phyloP scores from a whole-genome alignment of 305 asterid species.

The Fraxinus paxiana region DNA sequence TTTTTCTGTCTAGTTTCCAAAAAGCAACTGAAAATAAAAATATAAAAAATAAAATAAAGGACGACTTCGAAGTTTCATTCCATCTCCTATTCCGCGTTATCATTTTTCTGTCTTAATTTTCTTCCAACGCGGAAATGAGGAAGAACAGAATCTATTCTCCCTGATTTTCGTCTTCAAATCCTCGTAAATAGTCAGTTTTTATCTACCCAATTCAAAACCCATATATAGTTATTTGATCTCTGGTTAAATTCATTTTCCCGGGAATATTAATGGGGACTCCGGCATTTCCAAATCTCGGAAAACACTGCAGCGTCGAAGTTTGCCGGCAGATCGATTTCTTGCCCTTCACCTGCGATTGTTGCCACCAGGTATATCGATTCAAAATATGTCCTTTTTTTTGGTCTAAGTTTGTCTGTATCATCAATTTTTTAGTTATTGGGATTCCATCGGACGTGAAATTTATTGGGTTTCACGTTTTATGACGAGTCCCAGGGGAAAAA shows the following conservation, averaged over 20 bases:
- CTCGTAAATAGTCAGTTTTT: background rate
- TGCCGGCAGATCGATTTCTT: constrained; percentile 89
- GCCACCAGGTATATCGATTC: constrained; percentile 49
- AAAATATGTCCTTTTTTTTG: background rate
- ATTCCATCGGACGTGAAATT: background rate
- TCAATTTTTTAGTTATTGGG: background rate
- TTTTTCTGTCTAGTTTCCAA: background rate
- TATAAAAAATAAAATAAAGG: background rate
- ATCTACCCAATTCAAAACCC: background rate
- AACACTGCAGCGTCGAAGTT: constrained; percentile 80
- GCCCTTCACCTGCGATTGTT: constrained; percentile 92
- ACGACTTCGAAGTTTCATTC: background rate
- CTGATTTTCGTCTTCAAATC: constrained; percentile 17
- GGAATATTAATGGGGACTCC: constrained; percentile 71
- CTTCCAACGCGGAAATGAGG: constrained; percentile 35
- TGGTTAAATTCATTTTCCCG: constrained; percentile 18
- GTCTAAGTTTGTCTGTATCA: background rate
- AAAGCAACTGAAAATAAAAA: background rate
- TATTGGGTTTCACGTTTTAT: background rate
- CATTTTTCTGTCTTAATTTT: constrained; percentile 6
- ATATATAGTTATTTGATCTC: background rate
- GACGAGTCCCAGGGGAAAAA: background rate
- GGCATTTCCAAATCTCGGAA: constrained; percentile 75
- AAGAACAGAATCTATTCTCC: background rate
- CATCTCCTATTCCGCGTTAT: constrained; percentile 14